Base-by-base conservation (phyloP, 306 rosid genomes). In the Cercis canadensis region DNA sequence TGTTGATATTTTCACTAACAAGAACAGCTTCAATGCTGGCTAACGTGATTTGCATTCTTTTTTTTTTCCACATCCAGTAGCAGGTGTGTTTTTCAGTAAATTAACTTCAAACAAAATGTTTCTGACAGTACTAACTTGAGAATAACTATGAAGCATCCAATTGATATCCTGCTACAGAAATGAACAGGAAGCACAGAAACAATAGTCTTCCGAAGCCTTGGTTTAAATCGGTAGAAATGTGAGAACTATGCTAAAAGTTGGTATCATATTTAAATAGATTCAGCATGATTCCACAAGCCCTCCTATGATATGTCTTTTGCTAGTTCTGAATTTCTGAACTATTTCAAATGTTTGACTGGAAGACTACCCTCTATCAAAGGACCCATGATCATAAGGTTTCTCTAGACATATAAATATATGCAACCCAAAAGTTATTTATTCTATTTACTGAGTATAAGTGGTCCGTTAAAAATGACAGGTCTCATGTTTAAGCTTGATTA, bases 401-500 rank as follows among this genome's bases (percentile, higher is more conserved):
- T 24, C 55, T 67, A 14, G 18, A 37, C 45, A 15, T 56, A 45
- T 43, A 36, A 3, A 52, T 7, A 49, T 57, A 2, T 36, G 19
- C 49, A 29, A 13, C 29, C 3, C 40, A 56, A 56, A 56, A 5
- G 13, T 12, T 31, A 13, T 31, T 4, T 11, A 34, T 29, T 24
- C 29, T 10, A 56, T 13, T 56, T 31, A 31, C 60, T 29, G 33
- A 4, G 2, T 62, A 62, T 43, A 44, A n/a, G n/a, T 4, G 45
- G 29, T 3, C 1, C 6, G 4, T 39, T 37, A 14, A 14, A 8
- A 49, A 36, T 33, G 7, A 9, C 43, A 18, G 10, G 67, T 33
- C 15, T 16, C 54, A 49, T 46, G 73, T 71, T 58, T 41, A 52
- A 32, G 54, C 70, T 5, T 37, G 10, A 37, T 37, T 37, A 37